phyloP scores from a whole-genome alignment of 139 green algal genomes.

The Picochlorum sp. region DNA sequence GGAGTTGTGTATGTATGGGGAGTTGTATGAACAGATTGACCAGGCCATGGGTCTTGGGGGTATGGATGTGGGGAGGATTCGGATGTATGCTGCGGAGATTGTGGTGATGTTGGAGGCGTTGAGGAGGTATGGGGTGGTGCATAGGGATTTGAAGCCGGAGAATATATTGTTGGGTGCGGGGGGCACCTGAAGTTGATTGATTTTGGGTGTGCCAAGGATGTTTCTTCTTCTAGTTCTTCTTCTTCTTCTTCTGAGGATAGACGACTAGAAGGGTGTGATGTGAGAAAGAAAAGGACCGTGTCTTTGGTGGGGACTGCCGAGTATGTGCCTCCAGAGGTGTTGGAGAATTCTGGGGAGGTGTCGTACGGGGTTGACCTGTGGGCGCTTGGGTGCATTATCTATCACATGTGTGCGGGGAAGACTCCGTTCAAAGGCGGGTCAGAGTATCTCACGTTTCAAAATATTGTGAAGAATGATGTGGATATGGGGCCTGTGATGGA shows the following conservation, averaged over 20 bases:
- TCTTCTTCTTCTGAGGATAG: too few relatives aligned
- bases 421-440: constrained; percentile 64
- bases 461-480: constrained; percentile 21
- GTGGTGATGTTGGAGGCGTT: constrained; percentile 68
- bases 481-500: constrained; percentile 4
- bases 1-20: constrained; percentile 39
- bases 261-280: background rate
- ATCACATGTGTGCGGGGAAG: constrained; percentile 45
- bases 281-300: background rate
- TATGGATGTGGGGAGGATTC: constrained; percentile 28
- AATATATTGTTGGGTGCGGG: constrained; percentile 72
- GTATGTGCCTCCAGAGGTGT: constrained; percentile 72
- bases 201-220: constrained; percentile 75
- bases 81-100: constrained; percentile 69
- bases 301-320: constrained; percentile 85
- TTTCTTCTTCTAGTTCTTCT: constrained; percentile 5
- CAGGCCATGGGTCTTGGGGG: constrained; percentile 1
- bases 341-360: constrained; percentile 48
- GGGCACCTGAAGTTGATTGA: constrained; percentile 88
- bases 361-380: constrained; percentile 66
- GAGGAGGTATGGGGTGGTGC: constrained; percentile 35
- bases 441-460: constrained; percentile 84
- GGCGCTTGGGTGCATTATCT: constrained; percentile 68
- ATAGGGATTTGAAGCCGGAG: constrained; percentile 83
- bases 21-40: constrained; percentile 49